Base-by-base conservation (phyloP, 192 early-diverging fungal genomes). In the Globomyces pollinis-pini region DNA sequence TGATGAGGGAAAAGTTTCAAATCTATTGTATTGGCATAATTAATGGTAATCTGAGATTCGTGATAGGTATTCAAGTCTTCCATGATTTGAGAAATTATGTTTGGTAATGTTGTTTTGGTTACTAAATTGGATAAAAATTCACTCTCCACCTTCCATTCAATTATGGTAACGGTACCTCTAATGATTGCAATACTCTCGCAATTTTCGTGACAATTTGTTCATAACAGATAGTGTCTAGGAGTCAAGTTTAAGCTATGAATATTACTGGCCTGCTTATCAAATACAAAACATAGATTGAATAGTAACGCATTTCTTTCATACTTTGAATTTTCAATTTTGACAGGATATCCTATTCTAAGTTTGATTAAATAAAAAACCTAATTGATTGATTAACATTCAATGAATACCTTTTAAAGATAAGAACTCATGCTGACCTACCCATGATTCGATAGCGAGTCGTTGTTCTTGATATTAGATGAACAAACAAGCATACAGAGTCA, bases 271-370 rank as follows among this genome's bases (percentile, higher is more conserved):
- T 79, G 68, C 18, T 79, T 82, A 47, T 92, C 89, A 77, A 98
- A 96, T 11, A 92, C 87, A 82, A 98, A 96, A 53, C 89, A 87
- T 42, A 94, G 74, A 69, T 98, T 98, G 74, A 94, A 98, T 24
- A 91, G 77, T 44, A 94, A 73, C 28, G 79, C 84, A 68, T 93
- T 94, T 20, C 96, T 74, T 47, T 73, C 68, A 57, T 92, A 89
- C 39, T 81, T 72, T 42, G 74, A 45, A 52, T 88, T 77, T 24
- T 79, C 67, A n/a, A 94, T 83, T 26, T 65, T 60, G 6, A 94
- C 84, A 3, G 90, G 91, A 50, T 69, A 61, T 9, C 69, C n/a
- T n/a, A n/a, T n/a, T n/a, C 38, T 20, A n/a, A 0, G 38, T 20
- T n/a, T 39, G 0, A 39, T 15, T 0, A n/a, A 39, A 0, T 0